These are phyloP conservation scores for Cynanchum wilfordii DNA, from an alignment of 257 asterid genomes.

Conservation along the genomic window DNA sequence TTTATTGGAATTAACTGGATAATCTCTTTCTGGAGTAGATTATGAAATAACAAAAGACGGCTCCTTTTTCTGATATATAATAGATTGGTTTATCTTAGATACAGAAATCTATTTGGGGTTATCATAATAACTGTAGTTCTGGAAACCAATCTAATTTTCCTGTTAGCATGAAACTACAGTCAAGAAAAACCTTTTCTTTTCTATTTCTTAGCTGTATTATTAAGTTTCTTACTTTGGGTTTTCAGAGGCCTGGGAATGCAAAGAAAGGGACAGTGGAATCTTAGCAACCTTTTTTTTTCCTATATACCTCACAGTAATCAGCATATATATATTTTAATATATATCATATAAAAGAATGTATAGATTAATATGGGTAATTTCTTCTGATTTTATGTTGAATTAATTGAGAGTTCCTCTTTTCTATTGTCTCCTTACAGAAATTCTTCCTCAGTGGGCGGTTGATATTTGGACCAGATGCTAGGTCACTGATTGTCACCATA, in stretches of 20 bases:
- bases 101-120: background rate
- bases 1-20: background rate
- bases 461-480: conserved; percentile 73
- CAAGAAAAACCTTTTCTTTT: background rate
- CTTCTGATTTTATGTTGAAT: background rate
- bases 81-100: background rate
- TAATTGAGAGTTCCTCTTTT: background rate
- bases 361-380: background rate
- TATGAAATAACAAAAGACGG: background rate
- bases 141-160: background rate
- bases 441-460: conserved; percentile 62
- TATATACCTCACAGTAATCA: background rate
- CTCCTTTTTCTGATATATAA: background rate
- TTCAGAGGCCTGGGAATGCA: background rate
- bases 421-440: conserved; percentile 39
- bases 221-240: background rate
- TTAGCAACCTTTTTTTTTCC: background rate
- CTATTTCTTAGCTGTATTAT: background rate
- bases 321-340: background rate
- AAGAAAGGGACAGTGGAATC: background rate
- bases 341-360: background rate
- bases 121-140: background rate
- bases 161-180: background rate
- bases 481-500: conserved; percentile 51
- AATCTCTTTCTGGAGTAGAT: background rate